These are phyloP conservation scores for Lactifluus rugatus DNA, from an alignment of 768 basidiomycete genomes.

Conservation along the genomic window DNA sequence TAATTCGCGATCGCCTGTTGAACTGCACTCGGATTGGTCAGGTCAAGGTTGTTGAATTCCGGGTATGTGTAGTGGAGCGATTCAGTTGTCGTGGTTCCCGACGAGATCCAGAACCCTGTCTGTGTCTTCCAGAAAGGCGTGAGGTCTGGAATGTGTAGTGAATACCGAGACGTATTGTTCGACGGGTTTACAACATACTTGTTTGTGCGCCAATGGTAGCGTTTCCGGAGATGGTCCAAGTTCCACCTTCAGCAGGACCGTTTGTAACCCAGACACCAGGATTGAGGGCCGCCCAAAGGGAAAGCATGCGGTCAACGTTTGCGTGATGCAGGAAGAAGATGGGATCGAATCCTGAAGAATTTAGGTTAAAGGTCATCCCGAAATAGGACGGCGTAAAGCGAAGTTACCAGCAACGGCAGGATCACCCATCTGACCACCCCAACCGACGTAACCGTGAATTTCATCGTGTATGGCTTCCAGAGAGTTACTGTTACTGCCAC, in stretches of 20 bases:
- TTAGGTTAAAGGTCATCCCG: not conserved
- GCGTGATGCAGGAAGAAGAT: constrained; percentile 46
- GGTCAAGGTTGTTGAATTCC: constrained; percentile 36
- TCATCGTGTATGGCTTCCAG: constrained; percentile 41
- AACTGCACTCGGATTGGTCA: constrained; percentile 24
- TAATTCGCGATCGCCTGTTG: constrained; percentile 25
- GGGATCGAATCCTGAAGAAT: constrained; percentile 37
- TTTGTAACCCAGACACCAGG: constrained; percentile 31
- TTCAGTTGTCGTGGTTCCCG: constrained; percentile 24
- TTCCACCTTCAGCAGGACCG: constrained; percentile 16
- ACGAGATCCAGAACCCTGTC: constrained; percentile 31
- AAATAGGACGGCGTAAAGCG: constrained; percentile 26
- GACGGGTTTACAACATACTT: not conserved
- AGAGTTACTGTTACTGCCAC: constrained; percentile 34
- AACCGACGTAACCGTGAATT: constrained; percentile 27
- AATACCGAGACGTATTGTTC: not conserved
- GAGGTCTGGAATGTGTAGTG: constrained; percentile 25
- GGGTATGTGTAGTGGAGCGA: constrained; percentile 40
- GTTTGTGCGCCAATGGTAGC: not conserved
- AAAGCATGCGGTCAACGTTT: constrained; percentile 44
- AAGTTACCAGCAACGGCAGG: constrained; percentile 30
- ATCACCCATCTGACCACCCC: constrained; percentile 20
- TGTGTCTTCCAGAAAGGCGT: constrained; percentile 39
- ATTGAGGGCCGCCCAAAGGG: constrained; percentile 42
- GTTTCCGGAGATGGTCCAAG: constrained; percentile 3